Percentiles rank a stretch among this genome's conserved stretches.
phyloP scores from a whole-genome alignment of 139 green algal genomes.

The Tetraselmis chui region DNA sequence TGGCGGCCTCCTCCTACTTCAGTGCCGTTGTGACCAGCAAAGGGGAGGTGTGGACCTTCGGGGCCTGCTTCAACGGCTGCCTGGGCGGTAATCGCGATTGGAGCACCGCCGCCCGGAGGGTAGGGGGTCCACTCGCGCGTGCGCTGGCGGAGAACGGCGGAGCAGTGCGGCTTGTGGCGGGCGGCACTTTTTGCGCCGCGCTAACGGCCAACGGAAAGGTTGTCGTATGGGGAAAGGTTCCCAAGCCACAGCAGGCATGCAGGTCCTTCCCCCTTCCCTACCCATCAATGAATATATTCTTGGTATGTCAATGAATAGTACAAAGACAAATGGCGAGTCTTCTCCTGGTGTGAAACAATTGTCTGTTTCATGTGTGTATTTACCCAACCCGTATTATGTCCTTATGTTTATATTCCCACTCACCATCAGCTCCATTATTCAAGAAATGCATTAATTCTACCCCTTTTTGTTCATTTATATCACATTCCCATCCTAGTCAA shows the following conservation, averaged over 20 bases:
- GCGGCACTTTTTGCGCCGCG: conserved; percentile 45
- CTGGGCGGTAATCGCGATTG: conserved; percentile 34
- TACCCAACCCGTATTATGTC: no score
- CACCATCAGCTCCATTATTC: no score
- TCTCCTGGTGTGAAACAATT: no score
- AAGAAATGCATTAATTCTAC: no score
- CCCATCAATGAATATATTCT: no score
- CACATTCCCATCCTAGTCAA: no score
- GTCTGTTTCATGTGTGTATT: no score
- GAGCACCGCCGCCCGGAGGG: conserved; percentile 21
- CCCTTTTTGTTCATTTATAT: no score
- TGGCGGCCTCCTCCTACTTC: conserved; percentile 44
- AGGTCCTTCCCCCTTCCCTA: neutral
- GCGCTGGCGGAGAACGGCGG: conserved; percentile 42
- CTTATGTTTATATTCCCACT: no score
- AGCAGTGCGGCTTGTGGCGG: conserved; percentile 38
- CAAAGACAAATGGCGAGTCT: no score
- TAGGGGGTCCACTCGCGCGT: conserved; percentile 18
- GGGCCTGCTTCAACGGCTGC: conserved; percentile 50
- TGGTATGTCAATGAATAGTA: no score
- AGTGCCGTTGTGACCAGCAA: conserved; percentile 23
- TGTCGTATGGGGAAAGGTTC: conserved; percentile 56
- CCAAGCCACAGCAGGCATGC: neutral
- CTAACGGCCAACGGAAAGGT: conserved; percentile 43
- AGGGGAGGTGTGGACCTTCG: conserved; percentile 54